phyloP scores from a whole-genome alignment of 2,329 filamentous ascomycete genomes.

The Fusarium tricinctum region DNA sequence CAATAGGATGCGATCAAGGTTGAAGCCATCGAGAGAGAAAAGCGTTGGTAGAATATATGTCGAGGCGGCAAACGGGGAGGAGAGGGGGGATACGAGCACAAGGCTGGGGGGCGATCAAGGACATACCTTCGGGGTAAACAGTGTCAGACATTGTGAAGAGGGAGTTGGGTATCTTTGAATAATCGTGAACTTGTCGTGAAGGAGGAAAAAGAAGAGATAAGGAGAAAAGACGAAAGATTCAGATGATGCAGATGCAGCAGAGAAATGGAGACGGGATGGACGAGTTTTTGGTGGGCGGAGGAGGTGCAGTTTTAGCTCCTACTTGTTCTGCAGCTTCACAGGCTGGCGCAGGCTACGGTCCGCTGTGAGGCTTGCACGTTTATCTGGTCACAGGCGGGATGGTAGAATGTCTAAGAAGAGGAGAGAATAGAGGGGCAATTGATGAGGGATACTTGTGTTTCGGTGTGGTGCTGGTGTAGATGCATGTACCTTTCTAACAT shows the following conservation, averaged over 20 bases:
- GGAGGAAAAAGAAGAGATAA: conserved; percentile 29
- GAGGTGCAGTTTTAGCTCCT: conserved; percentile 46
- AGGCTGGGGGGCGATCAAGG: conserved; percentile 21
- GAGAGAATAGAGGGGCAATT: conserved; percentile 54
- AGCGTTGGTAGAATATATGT: conserved; percentile 10
- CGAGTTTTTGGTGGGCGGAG: conserved; percentile 48
- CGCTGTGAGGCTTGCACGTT: conserved; percentile 42
- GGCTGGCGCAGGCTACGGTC: conserved; percentile 6
- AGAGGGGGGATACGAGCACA: conserved; percentile 16
- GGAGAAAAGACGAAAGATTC: conserved; percentile 32
- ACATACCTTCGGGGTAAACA: conserved; percentile 58
- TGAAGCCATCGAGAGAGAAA: background rate
- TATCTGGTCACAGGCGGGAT: conserved; percentile 19
- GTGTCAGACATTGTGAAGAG: conserved; percentile 46
- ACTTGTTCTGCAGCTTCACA: conserved; percentile 29
- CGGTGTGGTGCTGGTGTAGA: fast-evolving
- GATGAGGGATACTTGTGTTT: conserved; percentile 40
- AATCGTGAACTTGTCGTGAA: conserved; percentile 37
- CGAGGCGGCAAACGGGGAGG: conserved; percentile 11
- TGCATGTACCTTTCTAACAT: conserved; percentile 27
- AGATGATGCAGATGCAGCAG: conserved; percentile 39
- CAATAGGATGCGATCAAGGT: conserved; percentile 15
- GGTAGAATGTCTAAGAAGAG: conserved; percentile 60
- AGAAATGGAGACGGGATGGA: conserved; percentile 40
- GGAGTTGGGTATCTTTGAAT: conserved; percentile 48